Base-by-base conservation (phyloP, 2,329 filamentous ascomycete species). In the Trichoderma hamatum region DNA sequence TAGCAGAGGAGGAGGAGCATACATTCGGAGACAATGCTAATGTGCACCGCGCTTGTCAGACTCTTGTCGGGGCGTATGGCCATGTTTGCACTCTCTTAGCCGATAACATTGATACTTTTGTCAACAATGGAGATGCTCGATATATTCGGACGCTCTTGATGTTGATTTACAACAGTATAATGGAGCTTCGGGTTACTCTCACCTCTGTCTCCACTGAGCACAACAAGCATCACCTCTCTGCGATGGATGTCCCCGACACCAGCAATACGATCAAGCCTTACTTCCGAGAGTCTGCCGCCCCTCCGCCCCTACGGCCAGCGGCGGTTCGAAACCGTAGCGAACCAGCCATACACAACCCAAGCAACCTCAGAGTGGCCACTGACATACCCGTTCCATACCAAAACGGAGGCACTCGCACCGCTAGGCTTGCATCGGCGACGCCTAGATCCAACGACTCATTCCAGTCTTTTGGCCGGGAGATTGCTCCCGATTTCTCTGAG, bases 381-480 rank as follows among this genome's bases (percentile, higher is more conserved):
- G 86, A 89, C 71, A 82, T 86, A 9, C 79, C 82, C 5, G 70
- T 76, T 14, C 75, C 76, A 0, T 86, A 84, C 62, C 76, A 85
- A 66, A 86, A 86, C 70, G 84, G 84, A 36, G 76, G 72, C 28
- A 75, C 82, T 16, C 84, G 87, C 26, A 85, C 85, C 32, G 84
- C 84, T 2, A 85, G 83, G 3, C 81, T 84, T 78, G 85, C 78
- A 67, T 88, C 81, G 72, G 85, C 85, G n/a, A 96, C 93, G 0
- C 93, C 93, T 56, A 89, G 92, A 28, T 96, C 93, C 9, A 92
- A 90, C 54, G 93, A 97, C 74, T 93, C 92, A 0, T 96, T 96
- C 76, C 85, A 84, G 2, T 89, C 84, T 4, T 83, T 83, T 36
- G 78, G 74, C 26, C 77, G 76, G 32, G 76, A 83, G 66, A 81